phyloP scores from a whole-genome alignment of 2,329 filamentous ascomycete species.

The Raffaelea deltoideospora region DNA sequence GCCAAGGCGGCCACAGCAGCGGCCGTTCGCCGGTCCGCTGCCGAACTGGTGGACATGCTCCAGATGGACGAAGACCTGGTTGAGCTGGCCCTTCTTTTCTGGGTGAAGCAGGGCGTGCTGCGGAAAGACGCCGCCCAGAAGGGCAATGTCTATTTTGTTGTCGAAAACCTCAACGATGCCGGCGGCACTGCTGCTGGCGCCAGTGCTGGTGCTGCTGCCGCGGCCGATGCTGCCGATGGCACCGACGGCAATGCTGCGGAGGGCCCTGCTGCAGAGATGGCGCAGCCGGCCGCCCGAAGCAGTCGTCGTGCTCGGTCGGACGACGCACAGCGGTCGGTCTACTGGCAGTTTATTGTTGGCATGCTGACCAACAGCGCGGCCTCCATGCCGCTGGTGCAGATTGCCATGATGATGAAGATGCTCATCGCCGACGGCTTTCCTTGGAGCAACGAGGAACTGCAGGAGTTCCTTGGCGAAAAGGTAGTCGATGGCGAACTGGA shows the following conservation, averaged over 20 bases:
- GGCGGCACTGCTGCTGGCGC: slow-evolving; percentile 21
- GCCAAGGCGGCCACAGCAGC: slow-evolving; percentile 13
- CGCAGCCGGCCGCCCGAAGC: slow-evolving; percentile 16
- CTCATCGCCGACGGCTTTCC: slow-evolving; percentile 76
- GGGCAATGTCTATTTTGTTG: slow-evolving; percentile 46
- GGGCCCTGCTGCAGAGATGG: slow-evolving; percentile 7
- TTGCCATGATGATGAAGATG: slow-evolving; percentile 93
- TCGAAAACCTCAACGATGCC: too few relatives aligned
- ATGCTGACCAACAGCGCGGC: slow-evolving; percentile 88
- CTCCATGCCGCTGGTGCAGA: slow-evolving; percentile 64
- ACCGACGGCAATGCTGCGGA: slow-evolving; percentile 6
- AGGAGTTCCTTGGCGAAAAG: slow-evolving; percentile 66
- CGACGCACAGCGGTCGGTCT: slow-evolving; percentile 45
- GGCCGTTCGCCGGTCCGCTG: slow-evolving; percentile 28
- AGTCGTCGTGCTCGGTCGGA: slow-evolving; percentile 30
- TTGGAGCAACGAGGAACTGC: slow-evolving; percentile 78
- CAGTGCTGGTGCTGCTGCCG: slow-evolving; percentile 5
- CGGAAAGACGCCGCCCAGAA: slow-evolving; percentile 19
- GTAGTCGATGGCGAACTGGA: slow-evolving; percentile 58
- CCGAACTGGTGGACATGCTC: slow-evolving; percentile 38
- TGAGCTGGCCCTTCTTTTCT: slow-evolving; percentile 51
- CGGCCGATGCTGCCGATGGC: slow-evolving; percentile 12
- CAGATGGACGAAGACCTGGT: slow-evolving; percentile 64
- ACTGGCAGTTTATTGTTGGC: slow-evolving; percentile 82
- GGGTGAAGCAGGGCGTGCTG: slow-evolving; percentile 54